Base-by-base conservation (phyloP, 176 grass and related monocot genomes). In the Avena atlantica region DNA sequence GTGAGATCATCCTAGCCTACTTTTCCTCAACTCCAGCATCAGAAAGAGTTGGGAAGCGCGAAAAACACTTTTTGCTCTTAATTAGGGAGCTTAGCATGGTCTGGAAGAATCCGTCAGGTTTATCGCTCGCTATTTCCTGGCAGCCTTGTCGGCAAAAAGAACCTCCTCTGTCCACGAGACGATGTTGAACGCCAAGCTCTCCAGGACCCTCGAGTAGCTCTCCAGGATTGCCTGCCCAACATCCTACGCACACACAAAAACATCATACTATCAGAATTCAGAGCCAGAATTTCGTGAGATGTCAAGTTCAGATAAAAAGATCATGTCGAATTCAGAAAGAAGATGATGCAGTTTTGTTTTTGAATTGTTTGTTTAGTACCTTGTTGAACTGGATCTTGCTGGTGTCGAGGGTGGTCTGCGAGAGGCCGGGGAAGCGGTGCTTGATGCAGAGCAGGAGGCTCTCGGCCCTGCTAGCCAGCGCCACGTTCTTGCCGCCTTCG, bases 371-470 rank as follows among this genome's bases (percentile, higher is more conserved):
- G 69, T 29, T 49, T 42, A 27, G 12, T 89, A 99, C 97, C 97
- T 94, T 99, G 81, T 99, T 99, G 79, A 87, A 96, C 65, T 99
- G 97, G 67, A 99, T 99, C 87, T 96, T 99, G 89, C 94, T 96
- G 70, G 92, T 99, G 85, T 99, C 97, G 12, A 99, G 87, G 21
- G 97, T 99, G 70, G 97, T 99, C 77, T 99, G 97, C 15, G 97
- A 96, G 59, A 99, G 63, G 71, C 87, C 85, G 42, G 97, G 97
- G 72, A 94, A 94, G 13, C 90, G 90, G 78, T 96, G 92, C 85
- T 99, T 99, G 69, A 99, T 75, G 79, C 90, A 90, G 17, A 99
- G 92, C 68, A 99, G 85, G 67, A 99, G 87, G 82, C 66, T 81
- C 87, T 96, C 92, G 1, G 97, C 94, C 80, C 94, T 89, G 40